phyloP scores from a whole-genome alignment of 371 early-diverging fungal genomes.

The Ecytonucleospora hepatopenaei region DNA sequence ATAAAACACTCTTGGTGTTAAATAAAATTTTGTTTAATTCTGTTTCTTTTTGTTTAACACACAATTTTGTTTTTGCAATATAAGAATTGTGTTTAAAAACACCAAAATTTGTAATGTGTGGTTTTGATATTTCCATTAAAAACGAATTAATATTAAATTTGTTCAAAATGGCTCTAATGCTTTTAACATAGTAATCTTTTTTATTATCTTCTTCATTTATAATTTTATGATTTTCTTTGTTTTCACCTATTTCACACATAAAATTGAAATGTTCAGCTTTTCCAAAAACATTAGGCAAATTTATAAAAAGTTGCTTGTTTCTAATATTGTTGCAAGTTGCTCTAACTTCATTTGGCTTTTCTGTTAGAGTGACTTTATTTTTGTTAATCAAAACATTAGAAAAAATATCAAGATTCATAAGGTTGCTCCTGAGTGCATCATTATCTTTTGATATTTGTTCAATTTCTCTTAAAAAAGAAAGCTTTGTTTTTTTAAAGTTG shows the following conservation, averaged over 20 bases:
- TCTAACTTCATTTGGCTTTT: constrained; percentile 7
- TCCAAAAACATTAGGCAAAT: constrained; percentile 16
- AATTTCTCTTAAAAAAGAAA: constrained; percentile 1
- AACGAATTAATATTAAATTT: too few species aligned
- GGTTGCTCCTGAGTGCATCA: constrained; percentile 3
- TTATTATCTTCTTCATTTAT: too few species aligned
- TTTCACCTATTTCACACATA: neutral
- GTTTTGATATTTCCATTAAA: too few species aligned
- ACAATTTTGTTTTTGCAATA: too few species aligned
- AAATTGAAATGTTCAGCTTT: neutral
- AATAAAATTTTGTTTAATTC: too few species aligned
- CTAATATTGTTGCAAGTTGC: neutral
- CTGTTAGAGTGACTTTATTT: constrained; percentile 3
- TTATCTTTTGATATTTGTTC: constrained; percentile 4
- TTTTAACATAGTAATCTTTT: too few species aligned
- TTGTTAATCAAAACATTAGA: neutral
- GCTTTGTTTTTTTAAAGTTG: constrained; percentile 10
- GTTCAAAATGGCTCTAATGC: too few species aligned
- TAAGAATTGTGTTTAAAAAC: too few species aligned
- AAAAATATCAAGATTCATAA: constrained; percentile 8
- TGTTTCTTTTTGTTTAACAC: too few species aligned
- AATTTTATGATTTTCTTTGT: neutral
- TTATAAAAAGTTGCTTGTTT: neutral
- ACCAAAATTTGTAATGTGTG: too few species aligned
- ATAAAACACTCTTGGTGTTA: too few species aligned